Evolutionary conservation across 192 early-diverging fungal genomes (phyloP).

Genomic region (Gonapodya sp.): DNA sequence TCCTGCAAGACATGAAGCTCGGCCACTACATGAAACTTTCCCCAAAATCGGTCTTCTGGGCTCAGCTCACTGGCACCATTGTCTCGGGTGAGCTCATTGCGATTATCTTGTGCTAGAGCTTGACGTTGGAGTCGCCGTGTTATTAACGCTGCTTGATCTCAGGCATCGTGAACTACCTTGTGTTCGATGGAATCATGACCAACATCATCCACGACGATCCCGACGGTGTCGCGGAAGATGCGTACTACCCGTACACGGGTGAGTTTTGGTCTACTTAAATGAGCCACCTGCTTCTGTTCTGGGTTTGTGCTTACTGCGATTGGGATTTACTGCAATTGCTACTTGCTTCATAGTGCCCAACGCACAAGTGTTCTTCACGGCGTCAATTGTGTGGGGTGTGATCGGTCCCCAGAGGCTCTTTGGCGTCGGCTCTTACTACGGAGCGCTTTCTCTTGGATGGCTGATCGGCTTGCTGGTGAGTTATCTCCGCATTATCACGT

Average conservation of each 20-base stretch:
- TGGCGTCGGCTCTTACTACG: constrained; percentile 49
- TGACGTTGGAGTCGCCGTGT: no score
- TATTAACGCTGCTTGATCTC: no score
- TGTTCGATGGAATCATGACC: constrained; percentile 14
- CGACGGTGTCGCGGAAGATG: neutral
- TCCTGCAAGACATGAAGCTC: constrained; percentile 60
- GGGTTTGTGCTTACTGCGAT: no score
- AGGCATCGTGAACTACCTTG: constrained; percentile 37
- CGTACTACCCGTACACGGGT: neutral
- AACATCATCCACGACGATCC: constrained; percentile 10
- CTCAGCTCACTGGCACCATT: constrained; percentile 38
- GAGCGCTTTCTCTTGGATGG: constrained; percentile 33
- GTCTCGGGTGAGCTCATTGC: no score
- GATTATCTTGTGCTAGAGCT: no score
- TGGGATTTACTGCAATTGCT: no score
- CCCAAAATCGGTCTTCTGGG: constrained; percentile 65
- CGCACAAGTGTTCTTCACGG: constrained; percentile 56
- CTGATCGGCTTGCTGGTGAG: constrained; percentile 45
- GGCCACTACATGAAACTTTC: constrained; percentile 76
- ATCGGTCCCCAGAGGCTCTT: constrained; percentile 64
- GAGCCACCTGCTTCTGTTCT: no score
- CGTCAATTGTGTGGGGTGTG: constrained; percentile 71
- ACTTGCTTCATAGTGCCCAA: constrained; percentile 48
- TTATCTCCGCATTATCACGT: no score
- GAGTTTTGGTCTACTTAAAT: no score